Base-by-base conservation (phyloP, 192 early-diverging fungal species). In the Powellomyces hirtus region DNA sequence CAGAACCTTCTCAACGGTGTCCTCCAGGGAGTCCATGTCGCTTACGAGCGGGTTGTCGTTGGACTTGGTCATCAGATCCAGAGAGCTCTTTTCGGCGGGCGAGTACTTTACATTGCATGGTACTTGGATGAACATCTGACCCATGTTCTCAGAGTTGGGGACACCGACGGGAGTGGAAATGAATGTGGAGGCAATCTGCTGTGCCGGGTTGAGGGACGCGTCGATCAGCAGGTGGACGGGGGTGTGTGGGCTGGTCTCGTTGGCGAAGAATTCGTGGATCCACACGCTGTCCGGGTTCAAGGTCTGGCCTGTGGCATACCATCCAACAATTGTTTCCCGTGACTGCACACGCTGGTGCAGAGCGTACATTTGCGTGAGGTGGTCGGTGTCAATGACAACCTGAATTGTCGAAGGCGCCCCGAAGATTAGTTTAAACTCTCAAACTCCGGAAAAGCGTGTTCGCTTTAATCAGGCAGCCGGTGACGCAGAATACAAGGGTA, bases 11-110 rank as follows among this genome's bases (percentile, higher is more conserved):
- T 79, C 63, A 36, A 98, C 84, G 10, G 92, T 82, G 44, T 79
- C 76, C 73, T 96, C 93, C 55, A 98, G 78, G 71, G 89, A 85
- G 77, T 95, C 93, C 90, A 98, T 96, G 68, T 98, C 95, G 14
- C 45, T 50, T 11, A 64, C 45, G 35, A 64, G 42, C 22, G 62
- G 42, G 3, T 20, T 35, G 38, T 30, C 30, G 40, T 42, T 38
- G 42, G 16, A 35, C 7, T 1, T 64, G 5, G 46, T 50, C 33
- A 64, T 64, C 26, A 64, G 44, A 31, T 64, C 62, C 24, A 64
- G 35, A 10, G 45, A 46, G 42, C 62, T 64, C 62, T 51, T 46
- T 74, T 98, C 95, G 4, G 92, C 91, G 68, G 97, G 91, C 42
- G 88, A 89, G 74, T 93, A 94, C 80, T 93, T 92, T 38, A 94